Evolutionary conservation across 148 eudicot species (phyloP), one percentile per base, ranked within the genome.

Genomic region (Pharnaceum exiguum): DNA sequence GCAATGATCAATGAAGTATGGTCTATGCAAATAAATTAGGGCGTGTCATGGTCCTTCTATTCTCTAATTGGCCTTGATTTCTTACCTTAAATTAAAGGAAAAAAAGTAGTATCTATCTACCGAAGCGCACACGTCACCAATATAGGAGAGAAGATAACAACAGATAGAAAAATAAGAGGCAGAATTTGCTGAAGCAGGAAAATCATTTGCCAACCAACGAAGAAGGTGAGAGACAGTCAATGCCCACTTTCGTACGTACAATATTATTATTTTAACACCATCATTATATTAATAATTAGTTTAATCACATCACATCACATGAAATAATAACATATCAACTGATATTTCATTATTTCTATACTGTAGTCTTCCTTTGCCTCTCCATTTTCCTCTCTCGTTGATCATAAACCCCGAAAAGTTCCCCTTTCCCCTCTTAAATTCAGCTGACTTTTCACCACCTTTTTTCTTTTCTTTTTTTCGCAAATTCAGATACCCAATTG

Each of bases 51-150:
- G n/a, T n/a, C n/a, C n/a, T n/a, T n/a, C n/a, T n/a, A n/a, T n/a
- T n/a, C n/a, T n/a, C n/a, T n/a, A n/a, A n/a, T n/a, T n/a, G n/a
- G n/a, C n/a, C n/a, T n/a, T n/a, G n/a, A n/a, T n/a, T n/a, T n/a
- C n/a, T n/a, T n/a, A n/a, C n/a, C n/a, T n/a, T n/a, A n/a, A n/a
- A n/a, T n/a, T n/a, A n/a, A n/a, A n/a, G n/a, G n/a, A n/a, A n/a
- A n/a, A n/a, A n/a, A n/a, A n/a, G n/a, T n/a, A n/a, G 8, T 35
- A n/a, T n/a, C n/a, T 46, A 55, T 55, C 45, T 46, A 65, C 55
- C 60, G 29, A 65, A 65, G 69, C 69, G 56, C 48, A 36, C 16
- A 65, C 62, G 69, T 65, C 69, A 65, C 35, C 11, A 35, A 16
- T 38, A 12, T 1, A 10, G 5, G 12, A 48, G 19, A 28, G 32